A percentile compares a stretch with the other conserved stretches of the same genome.
phyloP scores from a whole-genome alignment of 2,329 filamentous ascomycete genomes.

The Elsinoe perseae region DNA sequence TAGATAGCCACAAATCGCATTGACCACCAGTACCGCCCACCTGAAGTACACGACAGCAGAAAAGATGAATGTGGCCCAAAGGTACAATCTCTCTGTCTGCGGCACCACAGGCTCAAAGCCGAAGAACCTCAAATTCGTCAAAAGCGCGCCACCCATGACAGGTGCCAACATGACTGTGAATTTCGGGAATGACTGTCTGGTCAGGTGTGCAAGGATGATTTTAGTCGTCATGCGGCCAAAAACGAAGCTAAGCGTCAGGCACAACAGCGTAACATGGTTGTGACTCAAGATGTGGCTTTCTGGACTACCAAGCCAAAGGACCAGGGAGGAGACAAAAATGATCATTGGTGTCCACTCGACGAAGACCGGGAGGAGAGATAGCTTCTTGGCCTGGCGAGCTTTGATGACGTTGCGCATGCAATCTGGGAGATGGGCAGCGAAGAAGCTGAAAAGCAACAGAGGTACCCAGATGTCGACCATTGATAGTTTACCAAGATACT shows the following conservation, averaged over 20 bases:
- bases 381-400: constrained; percentile 62
- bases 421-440: constrained; percentile 66
- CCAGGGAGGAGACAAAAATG: constrained; percentile 66
- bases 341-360: constrained; percentile 90
- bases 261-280: constrained; percentile 87
- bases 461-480: constrained; percentile 84
- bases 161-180: constrained; percentile 90
- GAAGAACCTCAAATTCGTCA: constrained; percentile 74
- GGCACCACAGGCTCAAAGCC: constrained; percentile 59
- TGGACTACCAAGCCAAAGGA: constrained; percentile 82
- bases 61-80: constrained; percentile 77
- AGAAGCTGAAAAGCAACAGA: constrained; percentile 40
- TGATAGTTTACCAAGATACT: constrained; percentile 62
- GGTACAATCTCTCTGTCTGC: constrained; percentile 65
- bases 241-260: constrained; percentile 89
- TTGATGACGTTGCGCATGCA: constrained; percentile 79
- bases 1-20: constrained; percentile 81
- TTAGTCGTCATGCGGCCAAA: constrained; percentile 98
- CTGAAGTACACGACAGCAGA: constrained; percentile 78
- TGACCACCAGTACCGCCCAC: constrained; percentile 88
- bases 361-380: constrained; percentile 75
- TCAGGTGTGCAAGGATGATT: constrained; percentile 94
- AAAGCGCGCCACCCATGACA: constrained; percentile 72
- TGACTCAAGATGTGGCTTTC: constrained; percentile 72
- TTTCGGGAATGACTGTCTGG: constrained; percentile 87